Evolutionary conservation across 192 early-diverging fungal species (phyloP).

Genomic region (Helicostylum pulchrum): DNA sequence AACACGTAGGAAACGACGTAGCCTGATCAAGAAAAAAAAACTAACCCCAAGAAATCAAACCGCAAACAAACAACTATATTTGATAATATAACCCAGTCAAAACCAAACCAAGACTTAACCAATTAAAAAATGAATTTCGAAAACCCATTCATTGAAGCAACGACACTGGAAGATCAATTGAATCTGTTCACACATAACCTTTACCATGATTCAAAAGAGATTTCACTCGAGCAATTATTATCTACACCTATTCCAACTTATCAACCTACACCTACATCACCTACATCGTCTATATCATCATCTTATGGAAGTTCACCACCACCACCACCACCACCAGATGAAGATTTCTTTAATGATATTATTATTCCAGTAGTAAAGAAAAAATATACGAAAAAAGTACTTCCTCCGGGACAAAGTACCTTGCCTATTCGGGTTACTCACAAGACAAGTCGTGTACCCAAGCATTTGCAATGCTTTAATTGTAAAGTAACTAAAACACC

Average conservation of each 20-base stretch:
- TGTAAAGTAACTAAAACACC: conserved; percentile 83
- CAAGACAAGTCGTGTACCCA: background rate
- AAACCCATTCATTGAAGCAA: background rate
- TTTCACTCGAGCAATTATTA: background rate
- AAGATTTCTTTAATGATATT: background rate
- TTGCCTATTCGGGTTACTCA: background rate
- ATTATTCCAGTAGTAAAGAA: background rate
- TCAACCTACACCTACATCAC: background rate
- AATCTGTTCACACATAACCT: background rate
- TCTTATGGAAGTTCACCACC: background rate
- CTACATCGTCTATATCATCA: background rate
- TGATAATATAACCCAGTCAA: background rate
- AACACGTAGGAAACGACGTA: conserved; percentile 17
- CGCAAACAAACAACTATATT: background rate
- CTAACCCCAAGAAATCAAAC: background rate
- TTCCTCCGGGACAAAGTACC: background rate
- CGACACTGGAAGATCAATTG: background rate
- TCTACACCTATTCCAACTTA: background rate
- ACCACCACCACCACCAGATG: no score
- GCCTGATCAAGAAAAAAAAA: conserved; percentile 1
- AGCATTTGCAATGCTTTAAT: conserved; percentile 54
- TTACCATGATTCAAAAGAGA: background rate
- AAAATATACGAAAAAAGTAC: background rate
- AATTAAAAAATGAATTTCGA: conserved; percentile 1
- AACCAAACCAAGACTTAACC: background rate